Evolutionary conservation across 2,329 filamentous ascomycete genomes (phyloP), one percentile per base, ranked within the genome.

Genomic region (Aspergillus puulaauensis): DNA sequence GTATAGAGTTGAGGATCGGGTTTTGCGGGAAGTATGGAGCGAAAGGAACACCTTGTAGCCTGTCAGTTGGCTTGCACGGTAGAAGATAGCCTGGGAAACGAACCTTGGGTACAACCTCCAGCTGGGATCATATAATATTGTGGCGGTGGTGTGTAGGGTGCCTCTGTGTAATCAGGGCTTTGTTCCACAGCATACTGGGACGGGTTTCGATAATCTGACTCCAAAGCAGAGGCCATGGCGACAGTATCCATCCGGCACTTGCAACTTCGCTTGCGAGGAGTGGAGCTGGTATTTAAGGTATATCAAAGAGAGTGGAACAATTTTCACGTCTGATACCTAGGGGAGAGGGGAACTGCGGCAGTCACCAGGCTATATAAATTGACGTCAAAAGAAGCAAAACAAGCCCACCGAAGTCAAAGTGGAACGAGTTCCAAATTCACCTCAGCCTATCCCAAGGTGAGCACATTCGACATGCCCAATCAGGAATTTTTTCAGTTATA

Each of bases 351-450:
- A 9, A 21, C n/a, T 43, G 40, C 17, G 21, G 48, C 35, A 24
- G 31, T n/a, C 33, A 33, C 40, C 21, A 39, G 8, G 35, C 7
- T 54, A 40, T 54, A 54, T 54, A 54, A 37, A 40, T 12, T 54
- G 44, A 47, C 52, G 35, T 54, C 44, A 48, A 54, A 54, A 53
- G 41, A 46, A 48, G 52, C 43, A 54, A 54, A 54, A 46, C 15
- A 44, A 41, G 44, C 8, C 52, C 52, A 41, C 27, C 31, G 39
- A 9, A 23, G 43, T 27, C 21, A 24, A 24, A n/a, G 52, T 47
- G 27, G 43, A 31, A 54, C 40, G 12, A 17, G 17, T 46, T n/a
- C 33, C 37, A 23, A 48, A 27, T 21, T 24, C 12, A 9, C 17
- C n/a, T 23, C n/a, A 31, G 27, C 21, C 21, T 21, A 21, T 21